These are phyloP conservation scores for Ceriops decandra DNA, from an alignment of 345 rosid genomes.

Conservation along the genomic window DNA sequence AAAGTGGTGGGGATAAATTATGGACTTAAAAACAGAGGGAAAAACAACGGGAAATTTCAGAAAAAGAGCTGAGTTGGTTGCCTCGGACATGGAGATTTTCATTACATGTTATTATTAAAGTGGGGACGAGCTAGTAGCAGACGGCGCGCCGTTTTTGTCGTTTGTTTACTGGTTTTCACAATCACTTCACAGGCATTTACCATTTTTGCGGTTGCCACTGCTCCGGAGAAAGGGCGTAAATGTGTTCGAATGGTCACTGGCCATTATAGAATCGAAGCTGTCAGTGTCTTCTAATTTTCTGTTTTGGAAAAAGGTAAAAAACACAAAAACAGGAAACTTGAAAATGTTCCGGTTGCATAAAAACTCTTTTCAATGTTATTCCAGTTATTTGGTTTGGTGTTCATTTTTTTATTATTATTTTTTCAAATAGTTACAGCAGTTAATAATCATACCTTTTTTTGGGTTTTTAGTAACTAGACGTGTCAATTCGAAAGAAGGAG, in stretches of 20 bases:
- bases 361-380: too few relatives aligned
- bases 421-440: not conserved
- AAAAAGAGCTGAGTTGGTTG: not conserved
- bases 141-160: slow-evolving; percentile 2
- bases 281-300: too few relatives aligned
- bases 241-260: too few relatives aligned
- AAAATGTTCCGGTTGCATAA: too few relatives aligned
- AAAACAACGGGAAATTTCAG: not conserved
- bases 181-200: not conserved
- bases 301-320: too few relatives aligned
- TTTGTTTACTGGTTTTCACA: not conserved
- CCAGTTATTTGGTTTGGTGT: too few relatives aligned
- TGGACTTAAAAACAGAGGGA: not conserved
- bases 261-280: too few relatives aligned
- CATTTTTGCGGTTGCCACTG: too few relatives aligned
- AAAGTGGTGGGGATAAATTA: not conserved
- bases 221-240: too few relatives aligned
- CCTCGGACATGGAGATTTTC: slow-evolving; percentile 5
- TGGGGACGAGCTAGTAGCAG: slow-evolving; percentile 16
- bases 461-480: not conserved
- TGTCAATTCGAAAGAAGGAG: not conserved
- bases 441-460: not conserved
- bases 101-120: not conserved
- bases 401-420: too few relatives aligned
- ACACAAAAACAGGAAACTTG: too few relatives aligned